phyloP scores from a whole-genome alignment of 345 rosid genomes.

The Eucalyptus sp. region DNA sequence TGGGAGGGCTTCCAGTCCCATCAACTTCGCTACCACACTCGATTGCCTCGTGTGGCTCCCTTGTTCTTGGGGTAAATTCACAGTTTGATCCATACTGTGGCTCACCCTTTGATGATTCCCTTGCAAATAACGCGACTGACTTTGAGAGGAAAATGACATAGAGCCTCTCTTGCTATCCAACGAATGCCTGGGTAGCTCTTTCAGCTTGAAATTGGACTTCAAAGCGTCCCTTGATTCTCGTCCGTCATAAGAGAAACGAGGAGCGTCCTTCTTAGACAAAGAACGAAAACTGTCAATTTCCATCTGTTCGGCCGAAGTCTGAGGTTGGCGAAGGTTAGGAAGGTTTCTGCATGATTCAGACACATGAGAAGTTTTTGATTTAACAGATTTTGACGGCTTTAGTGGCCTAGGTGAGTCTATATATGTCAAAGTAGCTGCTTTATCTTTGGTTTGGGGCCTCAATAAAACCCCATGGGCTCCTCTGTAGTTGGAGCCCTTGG shows the following conservation, averaged over 20 bases:
- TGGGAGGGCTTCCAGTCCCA: conserved; percentile 74
- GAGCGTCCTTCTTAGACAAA: conserved; percentile 41
- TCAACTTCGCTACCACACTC: conserved; percentile 69
- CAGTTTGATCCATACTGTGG: background rate
- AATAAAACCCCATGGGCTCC: conserved; percentile 36
- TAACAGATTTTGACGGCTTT: conserved; percentile 30
- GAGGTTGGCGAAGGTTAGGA: conserved; percentile 16
- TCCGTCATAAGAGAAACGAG: conserved; percentile 84
- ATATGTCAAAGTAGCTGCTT: conserved; percentile 30
- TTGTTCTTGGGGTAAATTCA: conserved; percentile 32
- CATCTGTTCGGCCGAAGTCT: conserved; percentile 14
- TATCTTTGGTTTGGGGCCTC: conserved; percentile 16
- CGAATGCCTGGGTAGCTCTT: conserved; percentile 81
- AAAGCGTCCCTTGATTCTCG: conserved; percentile 37
- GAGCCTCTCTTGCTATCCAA: conserved; percentile 67
- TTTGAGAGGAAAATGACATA: conserved; percentile 18
- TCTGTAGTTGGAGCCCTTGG: conserved; percentile 33
- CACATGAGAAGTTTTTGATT: conserved; percentile 21
- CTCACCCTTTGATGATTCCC: background rate
- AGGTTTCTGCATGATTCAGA: conserved; percentile 35
- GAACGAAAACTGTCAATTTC: background rate
- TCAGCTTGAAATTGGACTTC: conserved; percentile 49
- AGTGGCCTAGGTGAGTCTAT: conserved; percentile 61
- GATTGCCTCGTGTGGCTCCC: conserved; percentile 50
- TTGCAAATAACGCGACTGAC: background rate